A percentile compares a stretch with the other conserved stretches of the same genome.
Evolutionary conservation across 2,329 filamentous ascomycete species (phyloP).

Genomic region (Arachnopeziza araneosa): DNA sequence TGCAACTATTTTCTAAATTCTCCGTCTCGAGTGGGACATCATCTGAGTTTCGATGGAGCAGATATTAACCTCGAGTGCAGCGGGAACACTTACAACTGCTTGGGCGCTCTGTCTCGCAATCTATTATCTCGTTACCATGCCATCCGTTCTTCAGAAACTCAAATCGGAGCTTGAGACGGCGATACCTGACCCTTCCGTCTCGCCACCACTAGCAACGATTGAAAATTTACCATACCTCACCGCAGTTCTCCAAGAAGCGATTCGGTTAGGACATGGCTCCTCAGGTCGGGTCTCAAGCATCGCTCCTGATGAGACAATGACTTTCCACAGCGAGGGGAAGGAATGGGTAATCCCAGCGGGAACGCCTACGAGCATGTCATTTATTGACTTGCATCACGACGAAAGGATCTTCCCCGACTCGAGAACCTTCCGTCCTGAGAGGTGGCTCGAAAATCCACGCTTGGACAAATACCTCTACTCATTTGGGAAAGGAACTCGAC

Average conservation of each 20-base stretch:
- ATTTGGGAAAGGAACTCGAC: constrained; percentile 8
- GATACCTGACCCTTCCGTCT: constrained; percentile 5
- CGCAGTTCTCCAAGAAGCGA: constrained; percentile 29
- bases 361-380: constrained; percentile 5
- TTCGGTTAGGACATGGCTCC: constrained; percentile 27
- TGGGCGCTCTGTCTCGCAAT: constrained; percentile 30
- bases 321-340: constrained; percentile 5
- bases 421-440: constrained; percentile 5
- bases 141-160: constrained; percentile 26
- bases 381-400: constrained; percentile 7
- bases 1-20: not conserved
- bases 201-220: constrained; percentile 6
- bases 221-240: constrained; percentile 28
- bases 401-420: constrained; percentile 10
- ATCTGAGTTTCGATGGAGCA: not conserved
- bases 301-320: constrained; percentile 17
- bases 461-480: constrained; percentile 1
- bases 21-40: not conserved
- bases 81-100: constrained; percentile 33
- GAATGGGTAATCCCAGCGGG: constrained; percentile 5
- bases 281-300: constrained; percentile 25
- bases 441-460: constrained; percentile 5
- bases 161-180: constrained; percentile 30
- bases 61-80: constrained; percentile 22
- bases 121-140: constrained; percentile 33